Base-by-base conservation (phyloP, 192 early-diverging fungal species). In the Umbelopsis vinacea region DNA sequence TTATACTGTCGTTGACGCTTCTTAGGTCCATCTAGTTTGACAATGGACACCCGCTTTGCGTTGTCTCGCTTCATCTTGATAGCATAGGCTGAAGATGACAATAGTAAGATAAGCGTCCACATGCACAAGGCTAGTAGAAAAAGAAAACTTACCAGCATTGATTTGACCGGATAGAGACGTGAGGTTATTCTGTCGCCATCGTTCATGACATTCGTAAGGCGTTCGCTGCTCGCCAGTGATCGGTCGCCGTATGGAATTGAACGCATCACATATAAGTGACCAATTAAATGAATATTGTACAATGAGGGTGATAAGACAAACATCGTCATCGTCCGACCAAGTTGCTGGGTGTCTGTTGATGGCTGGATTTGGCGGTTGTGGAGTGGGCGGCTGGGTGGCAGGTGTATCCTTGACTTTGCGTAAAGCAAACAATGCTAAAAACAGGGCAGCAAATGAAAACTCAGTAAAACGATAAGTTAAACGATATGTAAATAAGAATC, bases 171-270 rank as follows among this genome's bases (percentile, higher is more conserved):
- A 78, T 5, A 79, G 69, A 0, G 76, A 74, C 1, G 83, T 76
- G 15, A 78, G 73, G 29, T 88, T 83, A 66, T 83, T 86, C 69
- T 84, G 82, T 43, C 75, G 75, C 85, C 84, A 92, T 14, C 88
- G 83, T 45, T 82, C 71, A 71, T 87, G 88, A 46, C 90, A 92
- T 29, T 92, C 92, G 82, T 87, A 93, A 10, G 88, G 81, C 10
- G 83, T 85, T 15, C 89, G 74, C 43, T 75, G 75, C 52, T 86
- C 83, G 1, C 85, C 85, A 33, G 75, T 80, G 15, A 83, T 76
- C 23, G 85, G 80, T 10, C 76, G 76, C 24, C 86, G 84, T 24
- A 78, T 74, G 1, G 82, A 78, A 55, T 85, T 87, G 21, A 92
- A 78, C 0, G 87, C 69, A 29, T 92, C 91, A n/a, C 82, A 70